phyloP scores from a whole-genome alignment of 129 eudicot genomes.

The Lactuca saligna region DNA sequence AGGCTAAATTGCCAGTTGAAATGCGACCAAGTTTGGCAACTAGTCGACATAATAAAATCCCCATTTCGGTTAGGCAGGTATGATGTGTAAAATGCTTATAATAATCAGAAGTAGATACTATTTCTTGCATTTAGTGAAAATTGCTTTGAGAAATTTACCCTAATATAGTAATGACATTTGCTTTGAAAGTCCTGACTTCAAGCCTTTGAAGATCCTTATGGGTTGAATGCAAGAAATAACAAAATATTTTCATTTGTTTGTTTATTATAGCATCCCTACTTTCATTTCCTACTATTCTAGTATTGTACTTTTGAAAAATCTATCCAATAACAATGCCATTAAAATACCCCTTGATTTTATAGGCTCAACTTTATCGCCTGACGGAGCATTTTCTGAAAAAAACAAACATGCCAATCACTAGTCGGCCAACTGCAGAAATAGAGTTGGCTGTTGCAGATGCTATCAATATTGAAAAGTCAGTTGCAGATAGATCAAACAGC shows the following conservation, averaged over 20 bases:
- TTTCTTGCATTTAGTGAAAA: too few species aligned
- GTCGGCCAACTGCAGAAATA: slow-evolving; percentile 65
- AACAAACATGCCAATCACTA: slow-evolving; percentile 57
- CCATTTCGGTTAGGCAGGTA: slow-evolving; percentile 82
- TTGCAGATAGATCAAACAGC: slow-evolving; percentile 81
- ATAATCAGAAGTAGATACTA: too few species aligned
- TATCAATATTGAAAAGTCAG: slow-evolving; percentile 73
- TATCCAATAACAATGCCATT: too few species aligned
- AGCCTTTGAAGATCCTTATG: too few species aligned
- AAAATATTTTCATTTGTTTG: too few species aligned
- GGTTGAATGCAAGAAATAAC: too few species aligned
- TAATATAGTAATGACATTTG: too few species aligned
- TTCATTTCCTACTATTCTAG: too few species aligned
- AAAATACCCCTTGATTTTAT: slow-evolving; percentile 20
- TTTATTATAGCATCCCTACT: too few species aligned
- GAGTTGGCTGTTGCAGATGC: slow-evolving; percentile 96
- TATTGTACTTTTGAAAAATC: too few species aligned
- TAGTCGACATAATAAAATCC: slow-evolving; percentile 78
- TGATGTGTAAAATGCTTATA: not conserved
- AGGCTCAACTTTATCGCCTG: slow-evolving; percentile 93
- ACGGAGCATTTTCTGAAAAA: slow-evolving; percentile 77
- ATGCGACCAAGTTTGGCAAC: slow-evolving; percentile 83
- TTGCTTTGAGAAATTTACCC: too few species aligned
- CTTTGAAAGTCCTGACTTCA: too few species aligned
- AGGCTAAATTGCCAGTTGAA: slow-evolving; percentile 89